Base-by-base conservation (phyloP, 495 filamentous ascomycete species). In the Penicillium steckii region DNA sequence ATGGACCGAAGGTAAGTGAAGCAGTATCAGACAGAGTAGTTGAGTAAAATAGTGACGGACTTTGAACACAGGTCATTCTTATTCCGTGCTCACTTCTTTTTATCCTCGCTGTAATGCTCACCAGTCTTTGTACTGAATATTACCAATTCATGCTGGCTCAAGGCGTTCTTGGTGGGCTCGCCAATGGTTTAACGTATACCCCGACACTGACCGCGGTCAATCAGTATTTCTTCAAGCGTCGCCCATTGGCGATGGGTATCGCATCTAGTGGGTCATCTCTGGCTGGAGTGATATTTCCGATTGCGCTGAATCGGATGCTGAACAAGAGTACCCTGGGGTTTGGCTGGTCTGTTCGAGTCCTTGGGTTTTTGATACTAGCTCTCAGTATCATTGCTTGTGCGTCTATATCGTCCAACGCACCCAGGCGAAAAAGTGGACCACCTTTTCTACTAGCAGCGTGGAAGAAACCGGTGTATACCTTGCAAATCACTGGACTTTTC, bases 211-310 rank as follows among this genome's bases (percentile, higher is more conserved):
- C 74, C 1, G 50, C 77, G 13, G 55, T 80, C 3, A 57, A 68
- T 8, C 64, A 59, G 0, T 73, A 64, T 25, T 82, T 80, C 52
- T 51, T 38, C 52, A 44, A 15, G 47, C 63, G 52, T 54, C 52
- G 54, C 47, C 73, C 44, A 21, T 21, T 83, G n/a, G 76, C 80
- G 0, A 61, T 72, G 3, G 82, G 81, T 2, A 55, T 80, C 3
- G 57, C 69, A 2, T 54, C 71, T 1, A 67, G 67, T 5, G 70
- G 79, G 5, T 70, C 73, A 5, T 67, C 65, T 4, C 18, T 64
- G 24, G 80, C 80, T 6, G 78, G 80, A 3, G 67, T 82, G 32
- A 72, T 83, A 22, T 82, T 81, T 52, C 75, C 79, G 0, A 74
- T 82, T 40, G 59, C 79, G 26, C 76, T 82, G 53, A 62, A 78